Evolutionary conservation across 176 grass and related monocot species (phyloP), one percentile per base, ranked within the genome.

Genomic region (Ananas comosus): DNA sequence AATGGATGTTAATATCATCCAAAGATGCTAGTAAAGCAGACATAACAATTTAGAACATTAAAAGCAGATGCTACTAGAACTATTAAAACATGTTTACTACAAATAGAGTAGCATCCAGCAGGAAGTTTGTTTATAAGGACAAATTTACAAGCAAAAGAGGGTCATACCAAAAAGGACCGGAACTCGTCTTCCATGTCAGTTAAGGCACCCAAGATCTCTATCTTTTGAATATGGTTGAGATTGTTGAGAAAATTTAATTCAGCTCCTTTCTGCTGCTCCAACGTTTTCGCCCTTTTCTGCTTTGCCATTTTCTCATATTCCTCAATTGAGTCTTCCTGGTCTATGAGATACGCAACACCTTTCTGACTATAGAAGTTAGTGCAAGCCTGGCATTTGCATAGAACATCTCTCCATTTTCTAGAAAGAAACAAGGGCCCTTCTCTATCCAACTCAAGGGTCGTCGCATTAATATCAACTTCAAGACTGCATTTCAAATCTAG

Each of bases 291-390:
- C 75, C 94, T 93, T 76, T 91, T 99, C 47, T 83, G 77, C 64
- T 88, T 93, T 16, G 80, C 94, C 53, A 91, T 80, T 16, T 83
- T 88, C 73, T 99, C 94, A 86, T 99, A 99, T 82, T 88, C 94
- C 78, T 77, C 89, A 42, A 99, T 93, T 57, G 94, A 80, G 24
- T 99, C 94, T 24, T 91, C 90, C 77, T 84, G 90, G 19, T 99
- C 78, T 14, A 69, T 75, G 61, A 99, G 81, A 84, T 86, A 90
- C 51, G 64, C 74, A 83, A 93, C 74, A 71, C 74, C 84, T 73
- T 24, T 71, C 64, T 64, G 76, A 23, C 23, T 8, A 76, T 99
- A 99, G 66, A 86, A 91, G 48, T 66, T 56, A 24, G 11, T 76
- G 70, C 94, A 99, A 72, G 65, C 76, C 65, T 75, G 65, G 65